Evolutionary conservation across 805 yeast genomes (phyloP).

Genomic region (Priceomyces haplophilus): DNA sequence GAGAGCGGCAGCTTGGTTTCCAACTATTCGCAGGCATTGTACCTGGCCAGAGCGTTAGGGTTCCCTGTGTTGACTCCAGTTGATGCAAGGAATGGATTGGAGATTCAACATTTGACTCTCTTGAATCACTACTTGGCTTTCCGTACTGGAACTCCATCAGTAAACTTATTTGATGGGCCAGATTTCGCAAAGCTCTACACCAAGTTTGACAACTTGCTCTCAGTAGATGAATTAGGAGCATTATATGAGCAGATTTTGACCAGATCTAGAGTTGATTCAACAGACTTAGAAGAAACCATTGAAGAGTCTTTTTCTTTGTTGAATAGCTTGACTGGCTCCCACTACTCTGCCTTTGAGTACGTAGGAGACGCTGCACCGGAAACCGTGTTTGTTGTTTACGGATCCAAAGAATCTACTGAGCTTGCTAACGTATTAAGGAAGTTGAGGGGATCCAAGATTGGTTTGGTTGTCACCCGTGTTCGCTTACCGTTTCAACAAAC

Average conservation of each 20-base stretch:
- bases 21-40: slow-evolving; percentile 61
- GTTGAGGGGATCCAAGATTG: slow-evolving; percentile 44
- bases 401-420: slow-evolving; percentile 62
- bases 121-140: slow-evolving; percentile 61
- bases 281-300: slow-evolving; percentile 37
- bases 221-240: slow-evolving; percentile 40
- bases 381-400: slow-evolving; percentile 79
- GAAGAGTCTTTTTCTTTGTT: slow-evolving; percentile 46
- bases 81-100: slow-evolving; percentile 42
- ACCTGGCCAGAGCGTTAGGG: slow-evolving; percentile 59
- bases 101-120: slow-evolving; percentile 65
- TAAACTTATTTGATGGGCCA: slow-evolving; percentile 81
- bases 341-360: slow-evolving; percentile 65
- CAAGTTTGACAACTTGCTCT: slow-evolving; percentile 42
- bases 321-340: slow-evolving; percentile 53
- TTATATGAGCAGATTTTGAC: slow-evolving; percentile 37
- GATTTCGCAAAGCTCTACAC: slow-evolving; percentile 53
- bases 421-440: slow-evolving; percentile 44
- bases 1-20: slow-evolving; percentile 51
- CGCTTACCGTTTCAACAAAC: slow-evolving; percentile 75
- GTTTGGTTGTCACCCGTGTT: slow-evolving; percentile 68
- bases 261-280: slow-evolving; percentile 18
- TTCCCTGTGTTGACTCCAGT: slow-evolving; percentile 71
- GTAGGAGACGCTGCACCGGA: slow-evolving; percentile 60
- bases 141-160: slow-evolving; percentile 49